Base-by-base conservation (phyloP, 1,284 basidiomycete genomes). In the Quambalaria eucalypti region DNA sequence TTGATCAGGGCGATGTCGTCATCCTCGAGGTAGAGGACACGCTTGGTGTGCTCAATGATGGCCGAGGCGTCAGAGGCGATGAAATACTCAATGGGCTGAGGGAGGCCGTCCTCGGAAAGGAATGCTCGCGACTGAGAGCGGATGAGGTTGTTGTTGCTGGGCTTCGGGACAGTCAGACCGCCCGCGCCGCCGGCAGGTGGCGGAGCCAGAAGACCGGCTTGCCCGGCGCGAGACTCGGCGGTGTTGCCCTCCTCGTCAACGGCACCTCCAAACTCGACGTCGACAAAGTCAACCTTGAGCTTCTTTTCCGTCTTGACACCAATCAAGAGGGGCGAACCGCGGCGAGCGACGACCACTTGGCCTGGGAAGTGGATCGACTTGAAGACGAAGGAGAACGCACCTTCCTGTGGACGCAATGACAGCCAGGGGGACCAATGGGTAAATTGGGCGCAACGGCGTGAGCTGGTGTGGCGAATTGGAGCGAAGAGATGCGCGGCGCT, bases 291-390 rank as follows among this genome's bases (percentile, higher is more conserved):
- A 50, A 97, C 93, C 82, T 99, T 99, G 76, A 99, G 84, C 80
- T 98, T 98, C 83, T 93, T 92, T 77, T 98, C 93, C 31, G 95
- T 97, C 86, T 98, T 98, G 77, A 99, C 93, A 81, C 95, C 95
- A 73, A 98, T 87, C 56, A 98, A 79, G 28, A 99, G 84, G 25
- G 95, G 95, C 28, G 93, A 98, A 72, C 95, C 95, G 72, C 95
- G 89, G 70, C 92, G 89, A 58, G 92, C 90, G 55, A 89, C 88
- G 62, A 98, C 90, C 62, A 95, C 84, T 78, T 98, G 90, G 70
- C 93, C 90, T 50, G 95, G 95, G 82, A 85, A 99, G 81, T 98
- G 91, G 36, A 79, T 78, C 16, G 92, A 96, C 81, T 96, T 98
- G 88, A 98, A 97, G 69, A 97, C 92, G 77, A 99, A 96, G n/a